Percentiles rank a stretch among this genome's conserved stretches.
phyloP scores from a whole-genome alignment of 1,284 basidiomycete genomes.

The Neonothopanus nambi region DNA sequence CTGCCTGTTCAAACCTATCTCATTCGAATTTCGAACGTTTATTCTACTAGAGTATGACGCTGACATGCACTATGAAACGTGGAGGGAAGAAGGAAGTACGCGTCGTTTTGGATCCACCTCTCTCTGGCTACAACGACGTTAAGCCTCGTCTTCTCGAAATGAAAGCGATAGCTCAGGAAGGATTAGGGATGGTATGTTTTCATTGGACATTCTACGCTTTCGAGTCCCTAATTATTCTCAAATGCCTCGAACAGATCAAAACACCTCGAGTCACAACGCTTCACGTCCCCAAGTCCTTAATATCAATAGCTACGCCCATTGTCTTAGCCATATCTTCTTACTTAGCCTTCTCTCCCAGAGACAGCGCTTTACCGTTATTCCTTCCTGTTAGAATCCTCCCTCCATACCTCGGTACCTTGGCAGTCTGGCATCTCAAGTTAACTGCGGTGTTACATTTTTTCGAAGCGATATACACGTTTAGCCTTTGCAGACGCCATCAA shows the following conservation, averaged over 20 bases:
- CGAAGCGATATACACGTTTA: slow-evolving; percentile 55
- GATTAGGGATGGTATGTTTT: slow-evolving; percentile 73
- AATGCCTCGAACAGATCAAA: slow-evolving; percentile 47
- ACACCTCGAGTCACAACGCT: slow-evolving; percentile 62
- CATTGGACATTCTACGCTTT: neutral
- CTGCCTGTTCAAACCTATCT: neutral
- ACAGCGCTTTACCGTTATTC: slow-evolving; percentile 26
- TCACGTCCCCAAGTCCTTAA: slow-evolving; percentile 40
- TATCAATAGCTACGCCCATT: slow-evolving; percentile 22
- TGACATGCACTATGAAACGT: slow-evolving; percentile 58
- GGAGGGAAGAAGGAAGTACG: slow-evolving; percentile 49
- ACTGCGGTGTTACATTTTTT: slow-evolving; percentile 40
- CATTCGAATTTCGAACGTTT: neutral
- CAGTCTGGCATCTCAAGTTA: slow-evolving; percentile 23
- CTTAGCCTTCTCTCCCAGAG: slow-evolving; percentile 37
- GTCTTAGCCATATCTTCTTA: slow-evolving; percentile 39
- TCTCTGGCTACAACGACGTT: slow-evolving; percentile 74
- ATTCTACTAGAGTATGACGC: slow-evolving; percentile 61
- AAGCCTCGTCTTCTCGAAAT: slow-evolving; percentile 74
- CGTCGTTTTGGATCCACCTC: slow-evolving; percentile 66
- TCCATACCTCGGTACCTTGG: slow-evolving; percentile 14
- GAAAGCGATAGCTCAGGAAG: slow-evolving; percentile 73
- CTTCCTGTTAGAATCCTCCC: slow-evolving; percentile 22
- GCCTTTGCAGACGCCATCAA: slow-evolving; percentile 57
- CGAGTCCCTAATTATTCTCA: too few relatives aligned